Evolutionary conservation across 1,139 yeast genomes (phyloP).

Genomic region (Candida mesenterica): DNA sequence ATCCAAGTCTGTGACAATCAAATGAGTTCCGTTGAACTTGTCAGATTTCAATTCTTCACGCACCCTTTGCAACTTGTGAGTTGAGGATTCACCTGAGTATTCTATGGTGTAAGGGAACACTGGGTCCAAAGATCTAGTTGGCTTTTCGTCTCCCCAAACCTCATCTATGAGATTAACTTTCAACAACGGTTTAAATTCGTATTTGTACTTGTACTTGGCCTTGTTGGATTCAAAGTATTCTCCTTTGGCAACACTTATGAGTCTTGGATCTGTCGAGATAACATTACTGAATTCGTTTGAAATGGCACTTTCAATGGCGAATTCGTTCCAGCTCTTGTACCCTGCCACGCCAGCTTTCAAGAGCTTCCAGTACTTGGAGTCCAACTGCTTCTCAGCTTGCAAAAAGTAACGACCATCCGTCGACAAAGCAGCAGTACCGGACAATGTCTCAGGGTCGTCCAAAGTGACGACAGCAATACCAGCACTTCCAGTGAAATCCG

Average conservation of each 20-base stretch:
- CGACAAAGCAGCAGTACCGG: conserved; percentile 47
- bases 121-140: conserved; percentile 36
- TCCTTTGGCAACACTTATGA: conserved; percentile 34
- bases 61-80: conserved; percentile 30
- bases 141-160: conserved; percentile 43
- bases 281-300: conserved; percentile 34
- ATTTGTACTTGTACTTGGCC: conserved; percentile 19
- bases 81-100: conserved; percentile 45
- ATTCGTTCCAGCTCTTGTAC: conserved; percentile 39
- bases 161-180: conserved; percentile 36
- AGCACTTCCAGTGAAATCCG: conserved; percentile 59
- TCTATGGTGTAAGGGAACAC: conserved; percentile 38
- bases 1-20: conserved; percentile 46
- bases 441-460: conserved; percentile 26
- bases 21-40: conserved; percentile 22
- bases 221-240: conserved; percentile 31
- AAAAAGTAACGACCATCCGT: conserved; percentile 59
- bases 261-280: conserved; percentile 41
- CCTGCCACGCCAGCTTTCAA: conserved; percentile 40
- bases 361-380: conserved; percentile 33
- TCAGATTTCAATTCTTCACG: conserved; percentile 23
- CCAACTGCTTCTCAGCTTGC: conserved; percentile 45
- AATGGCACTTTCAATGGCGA: conserved; percentile 34
- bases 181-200: conserved; percentile 32
- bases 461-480: conserved; percentile 54